Percentiles rank a stretch among this genome's conserved stretches.
Evolutionary conservation across 371 early-diverging fungal genomes (phyloP).

Genomic region (Choanephora cucurbitarum): DNA sequence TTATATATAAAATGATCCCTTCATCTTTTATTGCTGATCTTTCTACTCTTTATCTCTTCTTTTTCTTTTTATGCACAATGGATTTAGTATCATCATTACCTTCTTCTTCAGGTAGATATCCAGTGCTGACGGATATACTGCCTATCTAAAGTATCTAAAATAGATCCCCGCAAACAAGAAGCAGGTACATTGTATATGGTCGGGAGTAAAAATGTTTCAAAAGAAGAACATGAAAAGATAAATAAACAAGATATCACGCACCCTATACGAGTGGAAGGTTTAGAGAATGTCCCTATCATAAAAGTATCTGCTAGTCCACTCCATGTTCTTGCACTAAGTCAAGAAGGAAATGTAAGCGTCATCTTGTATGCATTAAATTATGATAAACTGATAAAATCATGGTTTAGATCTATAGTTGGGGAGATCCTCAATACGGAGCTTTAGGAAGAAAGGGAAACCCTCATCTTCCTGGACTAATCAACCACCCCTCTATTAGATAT

Average conservation of each 20-base stretch:
- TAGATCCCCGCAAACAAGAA: background rate
- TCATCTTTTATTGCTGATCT: too few species aligned
- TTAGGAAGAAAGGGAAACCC: constrained; percentile 88
- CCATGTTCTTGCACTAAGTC: background rate
- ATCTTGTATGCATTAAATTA: background rate
- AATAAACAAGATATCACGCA: background rate
- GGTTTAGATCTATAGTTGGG: constrained; percentile 84
- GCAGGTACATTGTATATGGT: background rate
- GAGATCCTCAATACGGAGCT: constrained; percentile 96
- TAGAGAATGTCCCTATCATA: background rate
- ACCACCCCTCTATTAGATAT: constrained; percentile 60
- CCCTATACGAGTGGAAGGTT: background rate
- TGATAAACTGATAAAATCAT: background rate
- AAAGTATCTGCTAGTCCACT: background rate
- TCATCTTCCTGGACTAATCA: constrained; percentile 52
- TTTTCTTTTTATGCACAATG: too few species aligned
- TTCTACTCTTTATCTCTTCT: too few species aligned
- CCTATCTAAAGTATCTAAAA: background rate
- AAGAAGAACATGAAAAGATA: background rate
- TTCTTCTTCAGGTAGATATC: too few species aligned
- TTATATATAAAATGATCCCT: too few species aligned
- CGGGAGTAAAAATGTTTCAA: background rate
- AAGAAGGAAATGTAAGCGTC: background rate
- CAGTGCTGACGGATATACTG: too few species aligned
- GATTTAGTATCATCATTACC: too few species aligned